Conservation (phyloP, 1,284 basidiomycete species). For the Cryptococcus deneoformans region DNA sequence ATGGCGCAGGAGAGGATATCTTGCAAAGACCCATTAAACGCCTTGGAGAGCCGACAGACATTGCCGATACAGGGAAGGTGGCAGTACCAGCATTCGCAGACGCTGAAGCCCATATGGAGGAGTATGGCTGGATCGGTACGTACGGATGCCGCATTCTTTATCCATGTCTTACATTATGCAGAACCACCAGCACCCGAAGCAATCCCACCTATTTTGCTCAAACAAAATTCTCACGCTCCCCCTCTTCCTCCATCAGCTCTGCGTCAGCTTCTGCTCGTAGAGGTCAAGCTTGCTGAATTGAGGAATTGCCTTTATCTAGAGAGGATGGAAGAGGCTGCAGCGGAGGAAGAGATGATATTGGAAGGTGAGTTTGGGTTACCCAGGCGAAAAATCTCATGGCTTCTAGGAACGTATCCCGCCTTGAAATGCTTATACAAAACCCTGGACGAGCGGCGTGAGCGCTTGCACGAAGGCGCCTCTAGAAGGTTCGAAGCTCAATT, state of each 20-base stretch:
- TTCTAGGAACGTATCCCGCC: slow-evolving; percentile 54
- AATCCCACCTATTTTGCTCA: neutral
- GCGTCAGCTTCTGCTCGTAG: slow-evolving; percentile 55
- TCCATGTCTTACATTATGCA: neutral
- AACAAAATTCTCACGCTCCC: slow-evolving; percentile 37
- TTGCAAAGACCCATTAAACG: no score
- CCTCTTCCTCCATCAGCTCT: slow-evolving; percentile 52
- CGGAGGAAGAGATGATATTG: slow-evolving; percentile 56
- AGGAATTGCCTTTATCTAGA: slow-evolving; percentile 58
- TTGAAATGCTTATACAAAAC: slow-evolving; percentile 51
- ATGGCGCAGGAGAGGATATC: no score
- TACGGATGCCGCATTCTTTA: neutral
- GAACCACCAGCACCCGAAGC: slow-evolving; percentile 11
- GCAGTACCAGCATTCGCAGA: no score
- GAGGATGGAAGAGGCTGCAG: slow-evolving; percentile 55
- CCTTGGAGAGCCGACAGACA: no score
- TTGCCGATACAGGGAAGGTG: no score
- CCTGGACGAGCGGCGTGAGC: slow-evolving; percentile 36
- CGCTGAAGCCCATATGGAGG: no score
- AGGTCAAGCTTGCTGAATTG: slow-evolving; percentile 57
- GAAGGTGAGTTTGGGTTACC: slow-evolving; percentile 45
- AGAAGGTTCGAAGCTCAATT: slow-evolving; percentile 48
- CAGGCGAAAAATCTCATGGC: neutral
- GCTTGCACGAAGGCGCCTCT: slow-evolving; percentile 44
- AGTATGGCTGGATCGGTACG: neutral